Percentiles rank a stretch among this genome's conserved stretches.
Conservation (phyloP, 768 basidiomycete species). For the Termitomyces eurrhizus region DNA sequence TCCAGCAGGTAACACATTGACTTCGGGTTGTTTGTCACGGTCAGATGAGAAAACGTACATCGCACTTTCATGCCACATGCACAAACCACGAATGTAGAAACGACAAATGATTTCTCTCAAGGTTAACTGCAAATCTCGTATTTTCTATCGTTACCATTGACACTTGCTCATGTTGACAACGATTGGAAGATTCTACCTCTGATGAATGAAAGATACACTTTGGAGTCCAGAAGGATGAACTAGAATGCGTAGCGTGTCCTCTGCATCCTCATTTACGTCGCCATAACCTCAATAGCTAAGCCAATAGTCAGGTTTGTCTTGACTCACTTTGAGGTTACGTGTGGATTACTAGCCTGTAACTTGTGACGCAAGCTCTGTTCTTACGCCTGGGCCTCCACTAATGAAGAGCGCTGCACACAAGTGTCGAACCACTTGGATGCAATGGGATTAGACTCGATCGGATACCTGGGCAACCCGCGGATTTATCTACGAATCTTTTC, state of each 20-base stretch:
- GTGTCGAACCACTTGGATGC: slow-evolving; percentile 42
- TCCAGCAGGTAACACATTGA: slow-evolving; percentile 57
- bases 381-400: slow-evolving; percentile 40
- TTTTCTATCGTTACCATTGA: slow-evolving; percentile 16
- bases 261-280: not conserved
- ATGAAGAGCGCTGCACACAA: slow-evolving; percentile 43
- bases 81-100: not conserved
- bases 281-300: slow-evolving; percentile 29
- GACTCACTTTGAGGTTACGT: not conserved
- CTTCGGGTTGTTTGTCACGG: slow-evolving; percentile 47
- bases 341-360: not conserved
- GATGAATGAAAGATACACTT: slow-evolving; percentile 27
- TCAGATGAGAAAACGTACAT: slow-evolving; percentile 36
- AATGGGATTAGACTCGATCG: slow-evolving; percentile 38
- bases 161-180: not conserved
- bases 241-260: slow-evolving; percentile 29
- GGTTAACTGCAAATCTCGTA: slow-evolving; percentile 26
- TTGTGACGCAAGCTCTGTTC: slow-evolving; percentile 37
- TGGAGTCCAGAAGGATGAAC: slow-evolving; percentile 27
- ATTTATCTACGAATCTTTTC: slow-evolving; percentile 47
- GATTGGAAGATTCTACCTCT: slow-evolving; percentile 33
- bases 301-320: slow-evolving; percentile 36
- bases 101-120: not conserved
- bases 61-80: not conserved
- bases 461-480: slow-evolving; percentile 37